phyloP scores from a whole-genome alignment of 768 basidiomycete species.

The Austroboletus festivus region DNA sequence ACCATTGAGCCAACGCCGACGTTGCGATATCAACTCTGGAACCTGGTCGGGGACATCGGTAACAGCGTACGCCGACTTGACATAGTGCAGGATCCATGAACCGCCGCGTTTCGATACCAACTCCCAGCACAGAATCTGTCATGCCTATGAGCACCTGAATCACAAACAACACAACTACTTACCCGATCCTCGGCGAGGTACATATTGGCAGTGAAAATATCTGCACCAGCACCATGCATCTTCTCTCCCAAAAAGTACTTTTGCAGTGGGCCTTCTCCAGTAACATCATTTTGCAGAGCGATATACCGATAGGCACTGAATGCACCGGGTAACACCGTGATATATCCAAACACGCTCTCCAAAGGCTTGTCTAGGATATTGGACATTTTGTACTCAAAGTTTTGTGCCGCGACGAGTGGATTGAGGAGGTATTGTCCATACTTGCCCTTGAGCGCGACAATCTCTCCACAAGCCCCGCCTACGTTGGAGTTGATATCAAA shows the following conservation, averaged over 20 bases:
- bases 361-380: slow-evolving; percentile 92
- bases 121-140: slow-evolving; percentile 92
- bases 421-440: slow-evolving; percentile 78
- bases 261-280: slow-evolving; percentile 84
- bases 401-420: slow-evolving; percentile 86
- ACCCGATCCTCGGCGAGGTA: slow-evolving; percentile 89
- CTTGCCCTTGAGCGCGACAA: slow-evolving; percentile 87
- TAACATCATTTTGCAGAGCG: slow-evolving; percentile 81
- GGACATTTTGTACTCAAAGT: slow-evolving; percentile 93
- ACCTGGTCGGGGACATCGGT: slow-evolving; percentile 95
- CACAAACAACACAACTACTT: slow-evolving; percentile 20
- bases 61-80: slow-evolving; percentile 89
- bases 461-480: slow-evolving; percentile 94
- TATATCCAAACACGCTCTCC: slow-evolving; percentile 90
- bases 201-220: slow-evolving; percentile 96
- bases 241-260: slow-evolving; percentile 98
- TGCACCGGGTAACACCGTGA: slow-evolving; percentile 89
- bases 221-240: slow-evolving; percentile 83
- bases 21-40: slow-evolving; percentile 91
- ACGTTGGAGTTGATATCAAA: slow-evolving; percentile 92
- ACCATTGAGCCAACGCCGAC: slow-evolving; percentile 95
- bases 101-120: slow-evolving; percentile 91
- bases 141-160: slow-evolving; percentile 10
- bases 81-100: slow-evolving; percentile 92
- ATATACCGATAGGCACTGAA: slow-evolving; percentile 92